Percentiles rank a stretch among this genome's conserved stretches.
phyloP scores from a whole-genome alignment of 169 alveolate genomes.

The Eimeria falciformis region DNA sequence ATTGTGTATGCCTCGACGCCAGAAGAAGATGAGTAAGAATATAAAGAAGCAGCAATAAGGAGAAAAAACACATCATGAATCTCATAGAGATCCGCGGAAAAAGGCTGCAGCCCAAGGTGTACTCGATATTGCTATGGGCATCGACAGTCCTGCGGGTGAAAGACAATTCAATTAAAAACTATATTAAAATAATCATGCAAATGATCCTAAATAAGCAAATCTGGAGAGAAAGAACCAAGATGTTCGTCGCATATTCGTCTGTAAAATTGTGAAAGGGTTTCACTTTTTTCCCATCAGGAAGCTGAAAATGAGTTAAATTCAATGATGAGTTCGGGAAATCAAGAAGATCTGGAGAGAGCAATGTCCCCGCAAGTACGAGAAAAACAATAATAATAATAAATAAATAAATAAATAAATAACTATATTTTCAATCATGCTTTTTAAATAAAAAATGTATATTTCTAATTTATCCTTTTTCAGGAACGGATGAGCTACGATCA shows the following conservation, averaged over 20 bases:
- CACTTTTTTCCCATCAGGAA: constrained; percentile 2
- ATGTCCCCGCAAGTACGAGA: constrained; percentile 72
- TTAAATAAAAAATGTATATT: no score
- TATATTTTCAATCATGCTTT: no score
- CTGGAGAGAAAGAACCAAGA: constrained; percentile 10
- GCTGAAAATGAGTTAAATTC: constrained; percentile 40
- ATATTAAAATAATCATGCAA: background rate
- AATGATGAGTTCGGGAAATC: constrained; percentile 64
- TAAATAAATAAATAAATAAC: no score
- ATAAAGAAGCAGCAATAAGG: background rate
- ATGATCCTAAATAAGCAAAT: background rate
- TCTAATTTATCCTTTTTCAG: constrained; percentile 20
- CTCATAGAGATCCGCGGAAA: constrained; percentile 7
- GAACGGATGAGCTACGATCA: constrained; percentile 73
- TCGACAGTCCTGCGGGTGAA: constrained; percentile 72
- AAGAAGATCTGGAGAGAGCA: constrained; percentile 61
- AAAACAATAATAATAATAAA: no score
- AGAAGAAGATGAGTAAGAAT: constrained; percentile 17
- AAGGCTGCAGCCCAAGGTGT: constrained; percentile 62
- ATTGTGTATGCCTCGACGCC: constrained; percentile 63
- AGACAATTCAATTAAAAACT: background rate
- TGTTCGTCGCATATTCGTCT: background rate
- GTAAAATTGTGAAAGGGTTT: no score
- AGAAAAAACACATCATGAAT: background rate
- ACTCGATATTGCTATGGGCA: constrained; percentile 62